These are phyloP conservation scores for Eucalyptus cloeziana DNA, from an alignment of 345 rosid species.

Conservation along the genomic window DNA sequence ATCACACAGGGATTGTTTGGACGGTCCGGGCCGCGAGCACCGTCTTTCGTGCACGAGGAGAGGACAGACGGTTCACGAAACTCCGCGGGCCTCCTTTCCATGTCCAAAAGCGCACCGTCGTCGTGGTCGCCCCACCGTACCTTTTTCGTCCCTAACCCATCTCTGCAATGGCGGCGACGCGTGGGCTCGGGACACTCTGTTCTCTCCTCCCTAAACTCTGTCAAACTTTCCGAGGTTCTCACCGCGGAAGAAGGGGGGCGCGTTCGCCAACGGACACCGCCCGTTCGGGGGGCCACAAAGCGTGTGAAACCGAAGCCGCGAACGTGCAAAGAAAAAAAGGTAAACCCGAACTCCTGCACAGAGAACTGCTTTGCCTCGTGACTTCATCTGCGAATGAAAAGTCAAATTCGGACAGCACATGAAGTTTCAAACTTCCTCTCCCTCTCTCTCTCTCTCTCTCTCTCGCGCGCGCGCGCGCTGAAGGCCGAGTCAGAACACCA, in stretches of 20 bases:
- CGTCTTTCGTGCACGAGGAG: neutral
- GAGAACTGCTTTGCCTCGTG: neutral
- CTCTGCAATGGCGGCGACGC: neutral
- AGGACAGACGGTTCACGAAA: neutral
- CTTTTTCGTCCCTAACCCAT: neutral
- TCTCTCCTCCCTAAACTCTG: neutral
- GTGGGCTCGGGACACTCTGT: neutral
- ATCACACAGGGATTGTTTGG: neutral
- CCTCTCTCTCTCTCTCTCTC: neutral
- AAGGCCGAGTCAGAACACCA: neutral
- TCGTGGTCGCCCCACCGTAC: neutral
- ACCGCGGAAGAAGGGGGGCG: neutral
- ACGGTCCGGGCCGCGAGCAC: neutral
- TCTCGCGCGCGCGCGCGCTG: neutral
- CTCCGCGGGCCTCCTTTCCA: neutral
- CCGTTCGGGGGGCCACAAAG: neutral
- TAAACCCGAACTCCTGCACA: neutral
- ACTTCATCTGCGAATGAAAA: neutral
- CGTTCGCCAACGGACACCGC: neutral
- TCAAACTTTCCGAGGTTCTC: neutral
- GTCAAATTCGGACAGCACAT: neutral
- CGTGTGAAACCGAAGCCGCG: neutral
- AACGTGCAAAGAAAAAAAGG: neutral
- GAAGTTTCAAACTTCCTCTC: neutral
- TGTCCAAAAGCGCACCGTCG: neutral